Evolutionary conservation across 768 basidiomycete species (phyloP).

Genomic region (Pisolithus marmoratus): DNA sequence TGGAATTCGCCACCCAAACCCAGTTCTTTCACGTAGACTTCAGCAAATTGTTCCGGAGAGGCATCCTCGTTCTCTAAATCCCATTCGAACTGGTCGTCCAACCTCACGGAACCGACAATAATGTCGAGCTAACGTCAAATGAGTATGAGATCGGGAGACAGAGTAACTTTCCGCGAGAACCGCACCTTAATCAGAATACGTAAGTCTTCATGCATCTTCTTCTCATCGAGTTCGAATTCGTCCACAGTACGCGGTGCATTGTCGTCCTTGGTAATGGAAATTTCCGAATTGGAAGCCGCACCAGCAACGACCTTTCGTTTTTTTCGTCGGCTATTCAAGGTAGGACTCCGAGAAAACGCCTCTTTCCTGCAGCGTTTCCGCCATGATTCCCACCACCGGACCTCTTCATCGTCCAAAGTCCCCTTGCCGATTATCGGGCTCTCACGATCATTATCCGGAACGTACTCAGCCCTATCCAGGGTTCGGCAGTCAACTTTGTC

Average conservation of each 20-base stretch:
- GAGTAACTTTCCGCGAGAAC: slow-evolving; percentile 3
- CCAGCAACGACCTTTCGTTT: slow-evolving; percentile 37
- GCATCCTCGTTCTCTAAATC: slow-evolving; percentile 77
- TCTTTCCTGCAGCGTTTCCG: slow-evolving; percentile 42
- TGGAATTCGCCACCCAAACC: slow-evolving; percentile 91
- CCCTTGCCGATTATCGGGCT: slow-evolving; percentile 30
- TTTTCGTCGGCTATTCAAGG: slow-evolving; percentile 32
- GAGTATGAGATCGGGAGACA: neutral
- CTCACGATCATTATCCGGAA: slow-evolving; percentile 20
- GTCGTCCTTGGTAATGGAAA: slow-evolving; percentile 22
- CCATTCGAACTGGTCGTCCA: slow-evolving; percentile 98
- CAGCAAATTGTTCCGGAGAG: slow-evolving; percentile 90
- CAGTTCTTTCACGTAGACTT: slow-evolving; percentile 77
- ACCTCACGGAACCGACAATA: slow-evolving; percentile 85
- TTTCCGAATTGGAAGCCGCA: slow-evolving; percentile 14
- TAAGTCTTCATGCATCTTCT: slow-evolving; percentile 74
- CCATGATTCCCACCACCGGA: slow-evolving; percentile 71
- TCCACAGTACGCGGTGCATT: slow-evolving; percentile 51
- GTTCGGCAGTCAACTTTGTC: slow-evolving; percentile 6
- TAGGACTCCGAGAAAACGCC: slow-evolving; percentile 18
- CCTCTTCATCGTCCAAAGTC: slow-evolving; percentile 42
- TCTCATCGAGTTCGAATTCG: slow-evolving; percentile 62
- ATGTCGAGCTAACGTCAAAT: slow-evolving; percentile 71
- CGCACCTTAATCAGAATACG: slow-evolving; percentile 87
- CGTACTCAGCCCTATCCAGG: slow-evolving; percentile 14